phyloP scores from a whole-genome alignment of 2,329 filamentous ascomycete genomes.

The Penicillium sp. region DNA sequence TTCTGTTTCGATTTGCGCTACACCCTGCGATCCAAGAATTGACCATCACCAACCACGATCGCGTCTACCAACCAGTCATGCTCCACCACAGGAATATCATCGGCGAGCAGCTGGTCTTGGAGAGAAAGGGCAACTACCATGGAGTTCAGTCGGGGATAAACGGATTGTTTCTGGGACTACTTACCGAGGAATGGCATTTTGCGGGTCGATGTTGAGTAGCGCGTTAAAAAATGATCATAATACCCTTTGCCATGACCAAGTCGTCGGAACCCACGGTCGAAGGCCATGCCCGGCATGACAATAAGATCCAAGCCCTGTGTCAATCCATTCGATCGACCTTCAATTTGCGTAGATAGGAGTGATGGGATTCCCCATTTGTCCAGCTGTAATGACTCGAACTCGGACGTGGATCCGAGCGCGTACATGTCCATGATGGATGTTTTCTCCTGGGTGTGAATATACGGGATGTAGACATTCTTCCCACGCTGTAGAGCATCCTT shows the following conservation, averaged over 20 bases:
- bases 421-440: conserved; percentile 94
- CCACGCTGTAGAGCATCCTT: conserved; percentile 71
- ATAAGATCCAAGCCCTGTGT: conserved; percentile 70
- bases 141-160: conserved; percentile 28
- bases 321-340: conserved; percentile 68
- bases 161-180: conserved; percentile 25
- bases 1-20: conserved; percentile 21
- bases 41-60: conserved; percentile 69
- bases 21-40: conserved; percentile 44
- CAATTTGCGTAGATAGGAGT: conserved; percentile 64
- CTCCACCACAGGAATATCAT: conserved; percentile 69
- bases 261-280: conserved; percentile 71
- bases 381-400: conserved; percentile 72
- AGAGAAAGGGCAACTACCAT: conserved; percentile 72
- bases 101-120: conserved; percentile 75
- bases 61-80: conserved; percentile 80
- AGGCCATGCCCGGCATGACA: conserved; percentile 88
- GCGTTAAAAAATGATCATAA: conserved; percentile 88
- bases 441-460: conserved; percentile 66
- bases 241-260: conserved; percentile 95
- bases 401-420: conserved; percentile 65
- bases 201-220: conserved; percentile 56
- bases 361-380: conserved; percentile 97
- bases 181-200: conserved; percentile 61
- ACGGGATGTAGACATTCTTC: conserved; percentile 89